Evolutionary conservation across 1,139 yeast genomes (phyloP).

Genomic region (Magnusiomyces ingens): DNA sequence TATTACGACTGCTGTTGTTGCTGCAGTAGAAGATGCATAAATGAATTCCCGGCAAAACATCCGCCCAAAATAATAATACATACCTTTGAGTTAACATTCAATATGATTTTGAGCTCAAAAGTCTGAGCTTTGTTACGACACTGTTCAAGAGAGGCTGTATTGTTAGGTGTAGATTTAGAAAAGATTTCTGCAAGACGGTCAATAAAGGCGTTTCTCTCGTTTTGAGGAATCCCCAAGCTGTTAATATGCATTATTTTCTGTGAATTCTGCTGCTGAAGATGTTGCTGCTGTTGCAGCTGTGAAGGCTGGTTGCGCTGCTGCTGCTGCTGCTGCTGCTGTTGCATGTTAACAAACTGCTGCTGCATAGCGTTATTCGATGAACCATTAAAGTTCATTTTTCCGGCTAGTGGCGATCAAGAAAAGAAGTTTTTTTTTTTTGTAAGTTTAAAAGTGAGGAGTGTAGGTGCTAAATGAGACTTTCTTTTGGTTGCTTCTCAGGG

Average conservation of each 20-base stretch:
- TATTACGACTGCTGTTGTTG: neutral
- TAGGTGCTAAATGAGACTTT: neutral
- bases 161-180: neutral
- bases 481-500: neutral
- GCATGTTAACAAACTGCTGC: neutral
- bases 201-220: no score
- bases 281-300: slow-evolving; percentile 1
- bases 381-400: no score
- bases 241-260: neutral
- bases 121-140: neutral
- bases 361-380: no score
- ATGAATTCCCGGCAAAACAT: neutral
- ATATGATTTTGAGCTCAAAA: neutral
- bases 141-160: neutral
- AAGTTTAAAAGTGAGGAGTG: no score
- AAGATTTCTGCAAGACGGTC: no score
- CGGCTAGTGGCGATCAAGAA: no score
- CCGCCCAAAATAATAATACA: neutral
- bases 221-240: no score
- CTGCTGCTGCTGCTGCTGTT: slow-evolving; percentile 7
- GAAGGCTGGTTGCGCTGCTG: slow-evolving; percentile 4
- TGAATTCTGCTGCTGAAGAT: neutral
- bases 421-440: no score
- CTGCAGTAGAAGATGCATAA: neutral
- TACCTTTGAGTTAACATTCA: slow-evolving; percentile 2